Percentiles rank a stretch among this genome's conserved stretches.
Conservation (phyloP, 2,329 filamentous ascomycete genomes). For the Sclerotinia borealis region DNA sequence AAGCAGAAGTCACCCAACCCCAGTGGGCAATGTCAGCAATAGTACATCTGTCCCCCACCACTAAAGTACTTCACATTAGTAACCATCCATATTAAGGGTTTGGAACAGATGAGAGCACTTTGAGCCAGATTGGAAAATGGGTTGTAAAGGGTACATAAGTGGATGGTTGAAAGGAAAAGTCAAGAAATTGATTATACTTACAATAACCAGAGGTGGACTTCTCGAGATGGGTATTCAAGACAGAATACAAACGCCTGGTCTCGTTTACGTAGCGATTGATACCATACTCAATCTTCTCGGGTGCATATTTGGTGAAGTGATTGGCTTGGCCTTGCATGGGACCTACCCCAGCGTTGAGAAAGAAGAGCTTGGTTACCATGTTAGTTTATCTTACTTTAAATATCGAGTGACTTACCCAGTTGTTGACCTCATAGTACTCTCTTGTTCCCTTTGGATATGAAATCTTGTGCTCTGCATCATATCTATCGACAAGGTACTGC, state of each 20-base stretch:
- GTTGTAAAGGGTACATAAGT: neutral
- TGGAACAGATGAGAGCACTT: neutral
- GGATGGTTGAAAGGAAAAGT: neutral
- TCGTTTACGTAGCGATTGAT: slow-evolving; percentile 79
- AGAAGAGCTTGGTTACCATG: slow-evolving; percentile 43
- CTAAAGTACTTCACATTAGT: neutral
- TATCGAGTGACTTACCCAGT: slow-evolving; percentile 51
- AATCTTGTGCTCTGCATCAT: slow-evolving; percentile 77
- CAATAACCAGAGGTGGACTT: slow-evolving; percentile 48
- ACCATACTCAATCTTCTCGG: slow-evolving; percentile 75
- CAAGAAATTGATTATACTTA: neutral
- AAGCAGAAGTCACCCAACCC: slow-evolving; percentile 24
- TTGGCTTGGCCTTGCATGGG: slow-evolving; percentile 83
- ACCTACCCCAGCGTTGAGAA: slow-evolving; percentile 73
- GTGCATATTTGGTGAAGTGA: slow-evolving; percentile 78
- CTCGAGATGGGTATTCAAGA: slow-evolving; percentile 66
- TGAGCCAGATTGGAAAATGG: neutral
- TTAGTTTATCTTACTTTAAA: neutral
- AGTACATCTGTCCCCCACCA: slow-evolving; percentile 63
- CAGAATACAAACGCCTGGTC: slow-evolving; percentile 72
- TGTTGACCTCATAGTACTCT: slow-evolving; percentile 74
- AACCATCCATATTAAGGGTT: neutral
- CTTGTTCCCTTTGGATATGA: slow-evolving; percentile 66
- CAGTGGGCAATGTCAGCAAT: slow-evolving; percentile 67
- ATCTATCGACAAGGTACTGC: slow-evolving; percentile 76